Evolutionary conservation across 2,329 filamentous ascomycete genomes (phyloP).

Genomic region (Nothophoma quercina): DNA sequence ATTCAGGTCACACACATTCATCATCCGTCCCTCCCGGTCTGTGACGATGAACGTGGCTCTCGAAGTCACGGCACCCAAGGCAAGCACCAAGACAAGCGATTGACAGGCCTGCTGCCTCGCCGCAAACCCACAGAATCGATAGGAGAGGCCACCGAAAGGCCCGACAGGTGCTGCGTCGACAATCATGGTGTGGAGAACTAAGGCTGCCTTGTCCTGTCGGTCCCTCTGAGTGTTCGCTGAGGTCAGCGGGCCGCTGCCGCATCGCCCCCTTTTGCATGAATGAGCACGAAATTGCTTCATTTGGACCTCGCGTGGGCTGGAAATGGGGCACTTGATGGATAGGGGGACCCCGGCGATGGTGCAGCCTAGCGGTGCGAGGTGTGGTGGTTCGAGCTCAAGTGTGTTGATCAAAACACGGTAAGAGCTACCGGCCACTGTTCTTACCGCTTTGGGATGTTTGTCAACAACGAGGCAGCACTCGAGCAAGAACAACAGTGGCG

Average conservation of each 20-base stretch:
- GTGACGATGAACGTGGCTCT: conserved; percentile 9
- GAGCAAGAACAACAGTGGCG: not conserved
- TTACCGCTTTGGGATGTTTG: conserved; percentile 7
- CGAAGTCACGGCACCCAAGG: conserved; percentile 1
- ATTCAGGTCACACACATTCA: conserved; percentile 4
- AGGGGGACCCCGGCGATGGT: conserved; percentile 11
- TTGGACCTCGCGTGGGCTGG: conserved; percentile 14
- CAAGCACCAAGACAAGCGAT: conserved; percentile 5
- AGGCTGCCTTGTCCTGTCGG: conserved; percentile 24
- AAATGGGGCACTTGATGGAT: conserved; percentile 5
- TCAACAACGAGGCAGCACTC: too few relatives aligned
- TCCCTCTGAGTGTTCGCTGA: conserved; percentile 25
- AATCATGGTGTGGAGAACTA: conserved; percentile 46
- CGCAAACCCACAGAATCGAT: conserved; percentile 24
- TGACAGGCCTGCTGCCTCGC: conserved; percentile 1
- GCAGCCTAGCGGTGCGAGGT: conserved; percentile 9
- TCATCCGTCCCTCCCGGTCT: not conserved
- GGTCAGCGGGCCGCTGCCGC: conserved; percentile 27
- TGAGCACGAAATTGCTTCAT: conserved; percentile 20
- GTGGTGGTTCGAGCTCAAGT: conserved; percentile 12
- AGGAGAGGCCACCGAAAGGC: conserved; percentile 22
- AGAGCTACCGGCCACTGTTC: too few relatives aligned
- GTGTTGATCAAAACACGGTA: conserved; percentile 10
- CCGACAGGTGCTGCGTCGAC: conserved; percentile 25
- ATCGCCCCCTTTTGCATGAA: conserved; percentile 34